Evolutionary conservation across 1,284 basidiomycete species (phyloP).

Genomic region (Ustilago trichophora): DNA sequence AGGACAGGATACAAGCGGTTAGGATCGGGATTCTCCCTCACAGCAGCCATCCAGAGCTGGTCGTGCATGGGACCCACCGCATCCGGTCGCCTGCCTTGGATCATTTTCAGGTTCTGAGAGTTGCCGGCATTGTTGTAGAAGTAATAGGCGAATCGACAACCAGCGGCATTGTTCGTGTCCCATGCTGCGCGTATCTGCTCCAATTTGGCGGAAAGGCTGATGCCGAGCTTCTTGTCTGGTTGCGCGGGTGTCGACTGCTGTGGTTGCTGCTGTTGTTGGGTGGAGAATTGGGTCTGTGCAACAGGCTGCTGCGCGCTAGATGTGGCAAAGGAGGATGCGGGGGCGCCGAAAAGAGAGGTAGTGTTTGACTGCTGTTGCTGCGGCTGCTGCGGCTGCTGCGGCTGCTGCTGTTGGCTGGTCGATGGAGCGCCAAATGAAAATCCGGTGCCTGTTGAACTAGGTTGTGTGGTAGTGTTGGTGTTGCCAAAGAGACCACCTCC

Average conservation of each 20-base stretch:
- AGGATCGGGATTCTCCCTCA: constrained; percentile 62
- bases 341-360: constrained; percentile 36
- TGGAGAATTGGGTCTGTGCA: constrained; percentile 24
- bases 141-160: constrained; percentile 60
- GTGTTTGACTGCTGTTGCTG: constrained; percentile 10
- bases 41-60: constrained; percentile 56
- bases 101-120: constrained; percentile 44
- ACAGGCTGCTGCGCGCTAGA: constrained; percentile 26
- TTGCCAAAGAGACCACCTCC: constrained; percentile 30
- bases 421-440: constrained; percentile 31
- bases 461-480: constrained; percentile 6
- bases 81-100: constrained; percentile 54
- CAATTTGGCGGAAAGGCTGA: constrained; percentile 45
- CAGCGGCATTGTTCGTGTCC: constrained; percentile 57
- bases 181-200: constrained; percentile 60
- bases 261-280: constrained; percentile 1
- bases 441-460: constrained; percentile 16
- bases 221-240: constrained; percentile 56
- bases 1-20: constrained; percentile 62
- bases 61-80: constrained; percentile 62
- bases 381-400: neutral
- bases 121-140: constrained; percentile 60
- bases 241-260: constrained; percentile 6
- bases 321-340: constrained; percentile 19
- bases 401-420: constrained; percentile 17